These are phyloP conservation scores for Eucalyptus shirleyi DNA, from an alignment of 345 rosid genomes.

Conservation along the genomic window DNA sequence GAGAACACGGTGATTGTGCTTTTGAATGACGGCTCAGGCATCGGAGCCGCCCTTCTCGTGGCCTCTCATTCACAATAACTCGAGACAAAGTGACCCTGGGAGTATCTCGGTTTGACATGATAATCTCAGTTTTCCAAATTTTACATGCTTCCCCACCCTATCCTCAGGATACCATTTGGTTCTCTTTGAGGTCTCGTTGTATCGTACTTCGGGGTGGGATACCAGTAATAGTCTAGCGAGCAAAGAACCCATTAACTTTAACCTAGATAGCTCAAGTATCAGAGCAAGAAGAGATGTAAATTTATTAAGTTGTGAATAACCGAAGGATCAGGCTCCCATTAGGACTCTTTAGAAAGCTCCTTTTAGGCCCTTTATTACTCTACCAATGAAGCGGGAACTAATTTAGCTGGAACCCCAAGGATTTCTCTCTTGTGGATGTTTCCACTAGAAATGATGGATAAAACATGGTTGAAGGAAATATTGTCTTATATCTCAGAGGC, in stretches of 20 bases:
- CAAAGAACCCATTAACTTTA: neutral
- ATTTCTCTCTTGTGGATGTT: no score
- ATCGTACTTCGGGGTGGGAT: neutral
- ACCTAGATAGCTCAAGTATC: neutral
- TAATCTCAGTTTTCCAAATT: neutral
- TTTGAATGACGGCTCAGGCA: constrained; percentile 65
- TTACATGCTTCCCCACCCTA: neutral
- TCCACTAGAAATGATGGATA: no score
- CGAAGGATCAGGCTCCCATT: neutral
- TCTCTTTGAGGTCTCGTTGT: neutral
- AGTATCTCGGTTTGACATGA: neutral
- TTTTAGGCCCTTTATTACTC: no score
- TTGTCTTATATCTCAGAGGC: neutral
- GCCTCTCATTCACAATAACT: constrained; percentile 25
- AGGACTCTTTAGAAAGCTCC: neutral
- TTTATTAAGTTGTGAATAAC: neutral
- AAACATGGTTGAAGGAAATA: neutral
- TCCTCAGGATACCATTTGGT: neutral
- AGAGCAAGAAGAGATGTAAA: neutral
- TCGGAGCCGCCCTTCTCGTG: constrained; percentile 65
- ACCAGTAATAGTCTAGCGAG: neutral
- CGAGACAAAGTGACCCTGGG: neutral
- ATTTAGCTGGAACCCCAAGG: no score
- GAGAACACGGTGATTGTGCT: constrained; percentile 19
- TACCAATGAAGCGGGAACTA: no score